These are phyloP conservation scores for Castanea mollissima DNA, from an alignment of 306 rosid species.

Conservation along the genomic window DNA sequence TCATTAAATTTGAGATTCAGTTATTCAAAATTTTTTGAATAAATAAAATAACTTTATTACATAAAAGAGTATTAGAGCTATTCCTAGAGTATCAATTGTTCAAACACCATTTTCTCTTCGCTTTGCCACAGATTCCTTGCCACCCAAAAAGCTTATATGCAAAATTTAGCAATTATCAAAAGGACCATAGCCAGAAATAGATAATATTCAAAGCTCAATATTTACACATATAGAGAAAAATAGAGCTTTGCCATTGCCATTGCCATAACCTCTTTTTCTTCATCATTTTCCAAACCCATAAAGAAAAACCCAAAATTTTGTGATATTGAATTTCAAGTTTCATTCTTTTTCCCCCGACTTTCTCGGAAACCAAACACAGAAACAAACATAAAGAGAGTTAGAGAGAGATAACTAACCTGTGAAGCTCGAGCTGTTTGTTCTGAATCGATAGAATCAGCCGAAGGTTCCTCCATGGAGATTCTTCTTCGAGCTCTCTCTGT, in stretches of 20 bases:
- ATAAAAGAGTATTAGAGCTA: not conserved
- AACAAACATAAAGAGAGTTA: not conserved
- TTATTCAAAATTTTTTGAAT: not conserved
- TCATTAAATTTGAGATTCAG: not conserved
- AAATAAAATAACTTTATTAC: not conserved
- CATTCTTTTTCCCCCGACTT: not conserved
- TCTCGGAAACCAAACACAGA: not conserved
- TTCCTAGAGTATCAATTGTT: not conserved
- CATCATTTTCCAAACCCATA: too few relatives aligned
- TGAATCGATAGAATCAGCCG: constrained; percentile 58
- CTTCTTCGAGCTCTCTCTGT: constrained; percentile 17
- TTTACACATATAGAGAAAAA: too few relatives aligned
- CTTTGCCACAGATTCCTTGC: too few relatives aligned
- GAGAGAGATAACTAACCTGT: constrained; percentile 43
- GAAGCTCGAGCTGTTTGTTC: constrained; percentile 49
- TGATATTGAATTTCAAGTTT: not conserved
- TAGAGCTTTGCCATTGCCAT: too few relatives aligned
- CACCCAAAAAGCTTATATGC: too few relatives aligned
- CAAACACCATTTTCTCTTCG: not conserved
- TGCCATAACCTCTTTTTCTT: too few relatives aligned
- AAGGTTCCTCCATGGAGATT: constrained; percentile 67
- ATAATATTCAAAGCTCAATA: too few relatives aligned
- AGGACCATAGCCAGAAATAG: too few relatives aligned
- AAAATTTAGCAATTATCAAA: too few relatives aligned
- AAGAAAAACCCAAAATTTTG: not conserved